Percentiles rank a stretch among this genome's conserved stretches.
Evolutionary conservation across 179 eudicot species (phyloP).

Genomic region (Corrigiola litoralis): DNA sequence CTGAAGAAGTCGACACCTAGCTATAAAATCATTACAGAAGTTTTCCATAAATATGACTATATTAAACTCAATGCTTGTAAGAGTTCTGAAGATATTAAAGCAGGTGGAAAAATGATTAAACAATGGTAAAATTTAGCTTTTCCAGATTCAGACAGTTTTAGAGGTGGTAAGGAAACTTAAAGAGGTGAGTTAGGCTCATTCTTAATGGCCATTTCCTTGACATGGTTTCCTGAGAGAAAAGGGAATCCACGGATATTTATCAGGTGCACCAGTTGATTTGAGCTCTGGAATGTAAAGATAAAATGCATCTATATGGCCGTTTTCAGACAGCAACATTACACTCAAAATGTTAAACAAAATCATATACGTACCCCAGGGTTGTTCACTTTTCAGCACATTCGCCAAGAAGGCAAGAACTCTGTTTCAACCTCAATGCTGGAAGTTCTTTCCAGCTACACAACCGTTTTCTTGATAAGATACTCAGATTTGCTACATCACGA

Average conservation of each 20-base stretch:
- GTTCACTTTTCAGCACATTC: not conserved
- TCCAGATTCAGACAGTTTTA: constrained; percentile 7
- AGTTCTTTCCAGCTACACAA: constrained; percentile 1
- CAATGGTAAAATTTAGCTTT: not conserved
- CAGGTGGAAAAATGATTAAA: not conserved
- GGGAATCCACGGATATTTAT: constrained; percentile 1
- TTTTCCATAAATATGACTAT: not conserved
- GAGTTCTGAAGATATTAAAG: not conserved
- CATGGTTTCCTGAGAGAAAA: constrained; percentile 7
- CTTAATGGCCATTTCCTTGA: constrained; percentile 5
- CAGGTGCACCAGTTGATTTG: not conserved
- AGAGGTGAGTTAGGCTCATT: not conserved
- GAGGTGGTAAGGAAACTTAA: constrained; percentile 12
- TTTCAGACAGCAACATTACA: constrained; percentile 6
- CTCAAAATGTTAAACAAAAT: not conserved
- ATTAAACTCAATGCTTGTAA: not conserved
- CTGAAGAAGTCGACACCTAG: constrained; percentile 8
- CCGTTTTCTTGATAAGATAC: not conserved
- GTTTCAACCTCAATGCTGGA: not conserved
- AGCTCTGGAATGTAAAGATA: constrained; percentile 3
- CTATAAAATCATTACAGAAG: not conserved
- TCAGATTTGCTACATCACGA: not conserved
- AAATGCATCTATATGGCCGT: not conserved
- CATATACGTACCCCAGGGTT: not conserved
- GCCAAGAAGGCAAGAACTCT: not conserved